Evolutionary conservation across 1,284 basidiomycete genomes (phyloP), one percentile per base, ranked within the genome.

Genomic region (Melanopsichium pennsylvanicum): DNA sequence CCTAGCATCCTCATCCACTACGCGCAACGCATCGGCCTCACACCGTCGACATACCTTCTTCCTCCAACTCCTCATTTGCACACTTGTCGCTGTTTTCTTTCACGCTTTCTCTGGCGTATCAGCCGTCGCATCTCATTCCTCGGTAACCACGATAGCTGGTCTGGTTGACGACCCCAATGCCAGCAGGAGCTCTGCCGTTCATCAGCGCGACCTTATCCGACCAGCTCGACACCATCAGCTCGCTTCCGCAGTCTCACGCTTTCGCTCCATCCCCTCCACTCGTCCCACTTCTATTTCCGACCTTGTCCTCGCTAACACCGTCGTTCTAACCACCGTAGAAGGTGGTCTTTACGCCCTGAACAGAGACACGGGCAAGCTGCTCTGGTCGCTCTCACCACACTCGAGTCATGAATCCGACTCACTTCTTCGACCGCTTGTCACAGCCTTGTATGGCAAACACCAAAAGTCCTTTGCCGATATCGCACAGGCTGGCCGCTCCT

Each of bases 271-370:
- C 15, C 26, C 55, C 16, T 36, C 66, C 2, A 43, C 50, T 5
- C 58, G 66, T 6, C 67, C 67, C 12, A 23, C 56, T 12, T 60
- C 60, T 1, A 13, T 49, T 2, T 34, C 55, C 21, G 85, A 87
- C 57, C 82, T 88, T 15, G 84, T 88, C 26, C 83, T 92, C 5
- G 82, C 91, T 62, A 89, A 92, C 75, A 86, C 90, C 37, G 88
- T 92, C 39, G 85, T 95, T 11, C 86, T 92, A 12, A 90, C 92
- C 4, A 90, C 90, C 8, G 87, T 94, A n/a, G 93, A 95, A 81
- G 93, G 92, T 21, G 89, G 88, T 59, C 88, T 95, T 39, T 91
- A 93, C 83, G 92, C 90, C 0, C 83, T 95, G 60, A 90, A 92
- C 78, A 84, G 93, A 54, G 87, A 88, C 0, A 88, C 88, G 0